Percentiles rank a stretch among this genome's conserved stretches.
Conservation (phyloP, 139 green algal species). For the Raphidocelis subcapitata region DNA sequence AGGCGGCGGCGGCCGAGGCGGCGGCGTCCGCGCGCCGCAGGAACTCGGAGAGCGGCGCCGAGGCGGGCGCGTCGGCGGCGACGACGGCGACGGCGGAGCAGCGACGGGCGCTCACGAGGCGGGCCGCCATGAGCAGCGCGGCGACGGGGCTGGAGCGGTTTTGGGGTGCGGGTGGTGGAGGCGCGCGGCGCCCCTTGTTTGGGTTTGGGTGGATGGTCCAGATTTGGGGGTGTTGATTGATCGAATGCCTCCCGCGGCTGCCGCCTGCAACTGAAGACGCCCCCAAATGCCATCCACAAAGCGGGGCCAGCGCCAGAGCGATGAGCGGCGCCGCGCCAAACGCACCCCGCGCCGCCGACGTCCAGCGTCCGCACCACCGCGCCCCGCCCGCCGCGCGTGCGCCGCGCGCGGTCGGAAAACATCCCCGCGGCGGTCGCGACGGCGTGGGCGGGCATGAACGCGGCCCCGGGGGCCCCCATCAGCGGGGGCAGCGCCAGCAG, state of each 20-base stretch:
- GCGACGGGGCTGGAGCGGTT: not conserved
- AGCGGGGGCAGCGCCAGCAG: conserved; percentile 23
- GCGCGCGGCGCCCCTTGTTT: not conserved
- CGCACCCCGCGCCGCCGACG: conserved; percentile 19
- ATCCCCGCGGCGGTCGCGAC: not conserved
- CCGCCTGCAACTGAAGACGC: not conserved
- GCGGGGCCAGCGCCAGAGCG: not conserved
- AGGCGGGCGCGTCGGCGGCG: not conserved
- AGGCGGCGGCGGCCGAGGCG: not conserved
- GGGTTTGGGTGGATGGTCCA: not conserved
- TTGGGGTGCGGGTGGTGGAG: not conserved
- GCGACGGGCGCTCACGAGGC: not conserved
- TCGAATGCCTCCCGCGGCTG: not conserved
- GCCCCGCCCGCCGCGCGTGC: not conserved
- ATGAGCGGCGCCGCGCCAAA: not conserved
- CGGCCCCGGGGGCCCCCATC: conserved; percentile 22
- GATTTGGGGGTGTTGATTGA: not conserved
- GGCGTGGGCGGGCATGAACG: conserved; percentile 32
- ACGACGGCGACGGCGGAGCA: not conserved
- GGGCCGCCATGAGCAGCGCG: not conserved
- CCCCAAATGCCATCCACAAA: not conserved
- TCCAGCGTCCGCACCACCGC: conserved; percentile 18
- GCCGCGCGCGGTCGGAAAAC: conserved; percentile 4
- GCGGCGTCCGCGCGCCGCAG: not conserved
- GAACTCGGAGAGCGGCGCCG: not conserved